Evolutionary conservation across 257 asterid genomes (phyloP), one percentile per base, ranked within the genome.

Genomic region (Salvia miltiorrhiza): DNA sequence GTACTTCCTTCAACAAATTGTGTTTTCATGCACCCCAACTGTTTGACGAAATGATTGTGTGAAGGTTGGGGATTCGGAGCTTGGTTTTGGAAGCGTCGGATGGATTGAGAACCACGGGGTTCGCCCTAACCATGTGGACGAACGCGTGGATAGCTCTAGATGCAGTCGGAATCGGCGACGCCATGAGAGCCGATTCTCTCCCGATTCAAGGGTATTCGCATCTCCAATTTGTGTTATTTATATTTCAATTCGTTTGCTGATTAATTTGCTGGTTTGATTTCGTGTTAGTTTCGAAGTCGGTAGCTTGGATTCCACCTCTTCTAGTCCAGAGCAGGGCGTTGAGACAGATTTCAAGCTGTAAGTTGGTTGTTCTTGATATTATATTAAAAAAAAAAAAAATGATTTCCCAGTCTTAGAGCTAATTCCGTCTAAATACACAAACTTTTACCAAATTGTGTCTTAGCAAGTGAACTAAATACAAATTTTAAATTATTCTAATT

Each of bases 61-160:
- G 50, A 26, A 89, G 98, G 77, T 65, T 80, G 84, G 96, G 96
- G 9, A 50, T 90, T 63, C 81, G 78, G 72, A 82, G 89, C 73
- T 23, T 80, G 70, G 95, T 93, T 64, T 49, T 93, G 82, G 98
- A 88, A 71, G 84, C 97, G 37, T 80, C 98, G 0, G 98, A 88
- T 10, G 48, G 73, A 3, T 57, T 87, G n/a, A 83, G 96, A 60
- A 44, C 71, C 13, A 75, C 92, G 1, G 97, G 98, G 0, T 93
- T 88, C 67, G 97, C 95, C 3, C 82, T 90, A 63, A 59, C 81
- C 0, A 16, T 88, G 37, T 90, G 92, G 96, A 81, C 81, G 7
- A 93, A 93, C 58, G 98, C 92, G 1, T 90, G 95, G 93, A 84
- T 79, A 69, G 95, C 97, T 0, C 83, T 90, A 26, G 98, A 93